phyloP scores from a whole-genome alignment of 2,329 filamentous ascomycete species.

The Fusarium xyrophilum region DNA sequence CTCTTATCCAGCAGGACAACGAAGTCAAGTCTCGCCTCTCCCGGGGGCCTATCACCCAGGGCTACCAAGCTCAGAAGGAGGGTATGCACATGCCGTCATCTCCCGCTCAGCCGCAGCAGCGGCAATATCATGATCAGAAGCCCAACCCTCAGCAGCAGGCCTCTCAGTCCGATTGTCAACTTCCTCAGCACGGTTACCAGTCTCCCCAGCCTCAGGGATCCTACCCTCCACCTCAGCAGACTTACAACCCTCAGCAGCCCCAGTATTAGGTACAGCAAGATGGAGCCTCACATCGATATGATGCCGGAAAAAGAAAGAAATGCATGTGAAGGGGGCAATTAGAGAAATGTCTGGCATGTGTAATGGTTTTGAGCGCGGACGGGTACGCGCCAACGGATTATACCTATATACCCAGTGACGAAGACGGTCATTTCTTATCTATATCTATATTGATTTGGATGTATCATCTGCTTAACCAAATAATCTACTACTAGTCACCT shows the following conservation, averaged over 20 bases:
- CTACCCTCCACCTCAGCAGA: slow-evolving; percentile 35
- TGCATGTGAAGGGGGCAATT: not conserved
- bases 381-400: slow-evolving; percentile 33
- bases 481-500: not conserved
- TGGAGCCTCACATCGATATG: slow-evolving; percentile 3
- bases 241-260: slow-evolving; percentile 38
- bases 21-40: slow-evolving; percentile 51
- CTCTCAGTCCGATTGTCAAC: slow-evolving; percentile 27
- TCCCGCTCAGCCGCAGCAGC: slow-evolving; percentile 14
- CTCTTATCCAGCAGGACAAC: slow-evolving; percentile 64
- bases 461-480: not conserved
- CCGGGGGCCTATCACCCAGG: slow-evolving; percentile 42
- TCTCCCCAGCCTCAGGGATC: slow-evolving; percentile 35
- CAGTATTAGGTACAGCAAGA: slow-evolving; percentile 27
- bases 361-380: slow-evolving; percentile 5
- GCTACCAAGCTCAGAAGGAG: slow-evolving; percentile 49
- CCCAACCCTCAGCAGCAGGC: slow-evolving; percentile 19
- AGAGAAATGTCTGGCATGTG: not conserved
- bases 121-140: slow-evolving; percentile 13
- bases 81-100: slow-evolving; percentile 48
- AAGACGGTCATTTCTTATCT: slow-evolving; percentile 25
- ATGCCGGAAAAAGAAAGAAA: slow-evolving; percentile 2
- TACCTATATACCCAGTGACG: slow-evolving; percentile 42
- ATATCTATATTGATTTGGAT: not conserved
- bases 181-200: slow-evolving; percentile 32